Percentiles rank a stretch among this genome's conserved stretches.
Conservation (phyloP, 305 asterid genomes). For the Rubia tinctorum region DNA sequence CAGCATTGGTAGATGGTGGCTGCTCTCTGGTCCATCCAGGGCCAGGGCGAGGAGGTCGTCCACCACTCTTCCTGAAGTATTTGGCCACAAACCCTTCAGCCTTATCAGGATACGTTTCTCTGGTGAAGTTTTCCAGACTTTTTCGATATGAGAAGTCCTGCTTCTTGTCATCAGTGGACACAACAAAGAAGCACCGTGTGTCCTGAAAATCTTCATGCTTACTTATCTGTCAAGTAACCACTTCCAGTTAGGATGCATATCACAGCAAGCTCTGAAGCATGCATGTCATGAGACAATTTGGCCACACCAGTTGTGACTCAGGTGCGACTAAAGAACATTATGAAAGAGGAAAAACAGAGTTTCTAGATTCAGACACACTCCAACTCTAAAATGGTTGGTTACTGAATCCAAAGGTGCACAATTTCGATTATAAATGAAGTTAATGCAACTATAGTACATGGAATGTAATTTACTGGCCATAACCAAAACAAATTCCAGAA, state of each 20-base stretch:
- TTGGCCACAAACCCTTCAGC: constrained; percentile 58
- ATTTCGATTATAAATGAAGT: not conserved
- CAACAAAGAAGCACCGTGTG: constrained; percentile 78
- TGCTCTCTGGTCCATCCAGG: constrained; percentile 49
- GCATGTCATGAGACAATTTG: not conserved
- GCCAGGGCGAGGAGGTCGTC: constrained; percentile 56
- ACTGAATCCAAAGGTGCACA: not conserved
- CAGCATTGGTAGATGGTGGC: constrained; percentile 33
- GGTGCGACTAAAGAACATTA: not conserved
- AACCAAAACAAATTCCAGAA: not conserved
- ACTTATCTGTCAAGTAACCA: constrained; percentile 46
- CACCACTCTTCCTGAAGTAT: constrained; percentile 49
- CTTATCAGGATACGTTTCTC: constrained; percentile 58
- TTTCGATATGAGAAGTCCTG: constrained; percentile 83
- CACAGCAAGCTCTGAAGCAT: not conserved
- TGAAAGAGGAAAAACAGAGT: not conserved
- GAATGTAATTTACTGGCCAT: not conserved
- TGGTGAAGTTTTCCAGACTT: constrained; percentile 60
- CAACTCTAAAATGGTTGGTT: not conserved
- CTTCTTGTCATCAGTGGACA: constrained; percentile 62
- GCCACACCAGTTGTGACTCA: not conserved
- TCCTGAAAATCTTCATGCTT: constrained; percentile 67
- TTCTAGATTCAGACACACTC: not conserved
- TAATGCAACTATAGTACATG: not conserved
- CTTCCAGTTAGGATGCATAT: constrained; percentile 20